Base-by-base conservation (phyloP, 2,329 filamentous ascomycete genomes). In the Balansia obtecta region DNA sequence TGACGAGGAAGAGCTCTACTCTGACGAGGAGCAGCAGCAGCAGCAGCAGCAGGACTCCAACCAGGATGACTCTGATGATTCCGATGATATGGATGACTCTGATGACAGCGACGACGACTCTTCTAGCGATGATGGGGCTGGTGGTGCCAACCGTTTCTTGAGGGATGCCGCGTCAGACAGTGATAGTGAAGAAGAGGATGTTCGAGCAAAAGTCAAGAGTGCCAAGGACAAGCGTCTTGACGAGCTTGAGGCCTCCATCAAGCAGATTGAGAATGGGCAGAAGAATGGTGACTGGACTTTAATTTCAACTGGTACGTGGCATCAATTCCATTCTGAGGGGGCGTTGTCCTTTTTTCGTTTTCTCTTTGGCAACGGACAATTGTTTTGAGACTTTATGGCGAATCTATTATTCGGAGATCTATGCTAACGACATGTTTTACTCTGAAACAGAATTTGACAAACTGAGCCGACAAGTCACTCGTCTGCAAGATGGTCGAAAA, bases 211-310 rank as follows among this genome's bases (percentile, higher is more conserved):
- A 61, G 86, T 97, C 64, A 96, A 95, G 79, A 96, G 89, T 70
- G 90, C 91, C 63, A 97, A 97, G 73, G 89, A 97, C 75, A 98
- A 98, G 80, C 82, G 93, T 55, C 77, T 88, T 58, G 91, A 96
- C 64, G 94, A 97, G 70, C 77, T 98, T 54, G 91, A 98, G 68
- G 79, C 81, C 53, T 95, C 84, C 42, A 86, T 97, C 63, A 85
- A 86, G 68, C 73, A 86, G 64, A 97, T 98, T 63, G 90, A 97
- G 67, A 98, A 98, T 72, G 90, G 88, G 55, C 79, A 93, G 70
- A 97, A 95, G 77, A 98, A 97, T 65, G 89, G 87, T 64, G 93
- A 98, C 72, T 98, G 93, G 93, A 86, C 85, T 58, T 83, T 91
- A 56, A 94, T 97, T 59, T 87, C 88, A 55, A 79, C 81, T 64